Base-by-base conservation (phyloP, 2,329 filamentous ascomycete species). In the Nothophoma quercina region DNA sequence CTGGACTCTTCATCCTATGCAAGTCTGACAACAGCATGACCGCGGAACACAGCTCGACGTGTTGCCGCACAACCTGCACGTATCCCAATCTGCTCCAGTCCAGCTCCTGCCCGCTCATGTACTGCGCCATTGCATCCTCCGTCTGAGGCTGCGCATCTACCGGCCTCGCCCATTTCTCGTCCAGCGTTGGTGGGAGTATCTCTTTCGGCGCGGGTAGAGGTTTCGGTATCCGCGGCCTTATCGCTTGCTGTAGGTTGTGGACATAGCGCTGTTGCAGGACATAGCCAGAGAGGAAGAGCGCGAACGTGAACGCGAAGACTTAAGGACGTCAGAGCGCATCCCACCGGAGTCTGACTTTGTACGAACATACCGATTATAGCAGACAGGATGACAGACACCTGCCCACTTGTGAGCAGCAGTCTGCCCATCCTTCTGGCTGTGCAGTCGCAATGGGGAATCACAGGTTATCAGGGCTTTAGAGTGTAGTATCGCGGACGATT, bases 231-330 rank as follows among this genome's bases (percentile, higher is more conserved):
- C 58, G 80, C 42, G 80, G 82, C 61, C 82, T 83, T 65, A 96
- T 88, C 15, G 89, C 89, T 49, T 81, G 79, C 65, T 93, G 89
- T 25, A 97, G 82, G 63, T 88, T 88, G 57, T 83, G 84, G 4
- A 96, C 85, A 0, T 91, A 95, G 64, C 91, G 86, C 74, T 97
- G 93, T 68, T 97, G 93, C 45, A 96, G 83, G 3, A 87, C 84
- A 73, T 96, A 96, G 66, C 93, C 93, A 43, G 90, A 91, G 25
- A 96, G 81, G 73, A 97, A 97, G 21, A 97, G 85, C 4, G 92
- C 84, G 29, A 87, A 74, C 3, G 92, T 96, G 75, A 91, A 96
- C 21, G 90, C 72, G 58, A 90, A 78, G 53, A 96, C 89, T 75
- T 56, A 6, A 8, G 2, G 7, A n/a, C 10, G 18, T 50, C 10